Evolutionary conservation across 768 basidiomycete genomes (phyloP).

Genomic region (Agaricus blazei): DNA sequence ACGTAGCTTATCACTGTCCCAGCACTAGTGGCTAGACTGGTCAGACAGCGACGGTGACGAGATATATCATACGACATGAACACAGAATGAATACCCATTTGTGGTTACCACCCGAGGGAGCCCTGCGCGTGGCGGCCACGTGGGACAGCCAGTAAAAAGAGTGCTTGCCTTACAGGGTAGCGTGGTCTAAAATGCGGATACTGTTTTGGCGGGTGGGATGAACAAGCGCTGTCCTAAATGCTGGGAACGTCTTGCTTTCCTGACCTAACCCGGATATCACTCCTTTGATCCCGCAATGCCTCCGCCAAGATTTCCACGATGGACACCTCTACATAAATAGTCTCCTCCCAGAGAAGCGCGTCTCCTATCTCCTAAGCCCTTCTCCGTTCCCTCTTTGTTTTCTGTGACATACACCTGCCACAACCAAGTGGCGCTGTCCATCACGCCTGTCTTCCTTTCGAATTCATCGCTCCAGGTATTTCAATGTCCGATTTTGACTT

Average conservation of each 20-base stretch:
- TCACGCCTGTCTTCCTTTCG: background rate
- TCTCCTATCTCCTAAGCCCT: constrained; percentile 10
- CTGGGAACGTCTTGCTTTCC: constrained; percentile 6
- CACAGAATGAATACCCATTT: background rate
- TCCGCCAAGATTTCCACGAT: constrained; percentile 35
- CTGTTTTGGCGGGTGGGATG: constrained; percentile 2
- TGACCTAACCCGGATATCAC: constrained; percentile 30
- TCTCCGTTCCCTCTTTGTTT: constrained; percentile 17
- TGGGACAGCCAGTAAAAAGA: constrained; percentile 17
- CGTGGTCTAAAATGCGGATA: background rate
- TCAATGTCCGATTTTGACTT: constrained; percentile 1
- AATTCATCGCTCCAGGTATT: constrained; percentile 7
- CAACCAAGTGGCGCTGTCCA: too few relatives aligned
- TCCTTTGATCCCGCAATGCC: constrained; percentile 34
- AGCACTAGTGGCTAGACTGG: too few relatives aligned
- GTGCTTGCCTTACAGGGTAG: constrained; percentile 1
- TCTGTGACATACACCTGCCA: too few relatives aligned
- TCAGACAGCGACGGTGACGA: too few relatives aligned
- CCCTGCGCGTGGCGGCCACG: constrained; percentile 32
- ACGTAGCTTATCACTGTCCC: too few relatives aligned
- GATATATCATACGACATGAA: too few relatives aligned
- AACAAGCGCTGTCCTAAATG: background rate
- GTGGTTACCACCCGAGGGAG: constrained; percentile 15
- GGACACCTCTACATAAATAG: constrained; percentile 28
- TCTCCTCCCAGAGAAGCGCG: constrained; percentile 15